Evolutionary conservation across 495 filamentous ascomycete species (phyloP), one percentile per base, ranked within the genome.

Genomic region (Clavariopsis aquatica): DNA sequence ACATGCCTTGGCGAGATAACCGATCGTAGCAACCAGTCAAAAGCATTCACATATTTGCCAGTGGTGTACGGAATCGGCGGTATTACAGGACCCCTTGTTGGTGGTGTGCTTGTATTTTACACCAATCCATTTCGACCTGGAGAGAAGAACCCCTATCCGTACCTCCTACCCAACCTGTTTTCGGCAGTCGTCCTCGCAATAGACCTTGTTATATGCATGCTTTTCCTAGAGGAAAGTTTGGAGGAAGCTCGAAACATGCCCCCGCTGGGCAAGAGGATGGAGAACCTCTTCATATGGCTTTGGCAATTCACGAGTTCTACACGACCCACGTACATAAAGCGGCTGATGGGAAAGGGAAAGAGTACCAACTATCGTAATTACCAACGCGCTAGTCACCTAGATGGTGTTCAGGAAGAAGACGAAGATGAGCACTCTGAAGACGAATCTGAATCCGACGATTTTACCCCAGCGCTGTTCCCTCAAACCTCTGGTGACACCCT

Each of bases 1-100:
- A 96, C 95, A 1, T 94, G 92, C 60, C 78, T 98, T 26, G 94
- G 95, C 12, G 94, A 98, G 74, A 88, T 98, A 60, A 98, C 94
- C 1, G 93, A 98, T 71, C 85, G 89, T 43, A 93, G 88, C 64
- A 98, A 98, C 74, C 94, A 98, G 77, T 91, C 88, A 43, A 83
- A 83, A 51, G 93, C 92, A 0, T 98, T 98, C 71, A 89, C 87
- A 1, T 98, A 93, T 78, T 82, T 98, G 17, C 94, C 94, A 0
- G 87, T 96, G 41, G 84, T 98, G 2, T 98, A 98, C 74, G 92
- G 93, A 22, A 78, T 98, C 56, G 94, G 94, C 17, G 91, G 89
- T 34, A 95, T 98, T 65, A 95, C 92, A 0, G 94, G 94, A 0
- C 95, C 94, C 1, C 84, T 93, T 17, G 72, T 98, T 15, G 94